Base-by-base conservation (phyloP, 2,329 filamentous ascomycete species). In the Eutypella sp. region DNA sequence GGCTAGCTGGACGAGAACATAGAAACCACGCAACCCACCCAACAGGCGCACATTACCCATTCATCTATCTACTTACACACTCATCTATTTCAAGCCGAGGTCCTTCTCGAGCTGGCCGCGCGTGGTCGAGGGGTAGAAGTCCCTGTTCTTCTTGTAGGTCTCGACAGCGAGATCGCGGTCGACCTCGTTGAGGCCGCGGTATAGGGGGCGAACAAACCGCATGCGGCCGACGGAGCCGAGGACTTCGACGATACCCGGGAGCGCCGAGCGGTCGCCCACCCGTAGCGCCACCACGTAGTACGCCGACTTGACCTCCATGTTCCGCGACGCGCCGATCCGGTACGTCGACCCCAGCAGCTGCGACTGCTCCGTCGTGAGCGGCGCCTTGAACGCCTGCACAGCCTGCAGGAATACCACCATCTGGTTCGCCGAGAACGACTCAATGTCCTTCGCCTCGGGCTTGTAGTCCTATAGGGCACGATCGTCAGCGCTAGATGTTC, bases 101-200 rank as follows among this genome's bases (percentile, higher is more conserved):
- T 95, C 87, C 75, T 95, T 96, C 69, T 89, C 87, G 3, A 95
- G 82, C 82, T 95, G 87, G 7, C 75, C 80, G 50, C 81, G 80
- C 65, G 91, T 96, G 57, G 97, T 96, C 2, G 93, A 93, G 63
- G 97, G 92, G 64, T 97, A 99, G 62, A 97, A 97, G 51, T 90
- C 84, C 67, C 79, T 87, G 65, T 96, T 85, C 76, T 85, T 86
- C 69, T 87, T 79, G 68, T 96, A 96, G 0, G 91, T 95, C 63
- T 82, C 73, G 44, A 92, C 67, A 0, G 93, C 92, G 58, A 95
- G 67, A 22, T 82, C 71, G 40, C 81, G 74, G 68, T 96, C 85
- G 33, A 87, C 80, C 64, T 83, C 82, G 59, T 85, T 84, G 55
- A 99, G 70, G 41, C 81, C 78, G 50, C 85, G 78, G 70, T 85